phyloP scores from a whole-genome alignment of 2,329 filamentous ascomycete genomes.

The Botryotinia convoluta region DNA sequence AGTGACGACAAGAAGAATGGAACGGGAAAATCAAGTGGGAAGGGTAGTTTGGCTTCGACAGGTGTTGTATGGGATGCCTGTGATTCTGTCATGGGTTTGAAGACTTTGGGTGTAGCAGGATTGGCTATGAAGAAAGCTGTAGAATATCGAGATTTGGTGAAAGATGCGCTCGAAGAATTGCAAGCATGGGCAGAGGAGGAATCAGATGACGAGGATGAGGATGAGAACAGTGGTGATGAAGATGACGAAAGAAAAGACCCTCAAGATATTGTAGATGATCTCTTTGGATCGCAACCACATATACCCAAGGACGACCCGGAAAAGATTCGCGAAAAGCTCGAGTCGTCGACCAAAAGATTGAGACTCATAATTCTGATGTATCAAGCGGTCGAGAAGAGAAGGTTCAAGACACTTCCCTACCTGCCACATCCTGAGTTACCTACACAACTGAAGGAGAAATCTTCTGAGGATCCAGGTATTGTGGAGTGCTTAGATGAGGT shows the following conservation, averaged over 20 bases:
- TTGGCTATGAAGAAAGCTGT: constrained; percentile 70
- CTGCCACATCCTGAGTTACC: constrained; percentile 43
- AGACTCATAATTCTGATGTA: constrained; percentile 68
- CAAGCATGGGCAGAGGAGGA: constrained; percentile 83
- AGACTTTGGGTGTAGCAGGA: constrained; percentile 65
- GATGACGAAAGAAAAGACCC: constrained; percentile 41
- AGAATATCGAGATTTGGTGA: constrained; percentile 70
- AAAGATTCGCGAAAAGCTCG: constrained; percentile 62
- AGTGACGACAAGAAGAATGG: constrained; percentile 48
- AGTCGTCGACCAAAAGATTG: constrained; percentile 60
- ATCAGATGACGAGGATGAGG: constrained; percentile 55
- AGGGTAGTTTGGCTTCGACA: constrained; percentile 61
- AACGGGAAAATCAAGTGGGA: constrained; percentile 40
- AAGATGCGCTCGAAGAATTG: constrained; percentile 81
- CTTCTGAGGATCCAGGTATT: constrained; percentile 23
- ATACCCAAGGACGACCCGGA: constrained; percentile 65
- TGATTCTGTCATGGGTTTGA: constrained; percentile 65
- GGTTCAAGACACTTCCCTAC: constrained; percentile 58
- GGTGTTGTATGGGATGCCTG: constrained; percentile 83
- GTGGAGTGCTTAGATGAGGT: constrained; percentile 53
- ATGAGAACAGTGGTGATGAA: constrained; percentile 53
- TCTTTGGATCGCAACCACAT: constrained; percentile 60
- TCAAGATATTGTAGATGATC: constrained; percentile 62
- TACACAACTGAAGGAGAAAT: constrained; percentile 26
- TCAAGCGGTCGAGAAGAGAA: constrained; percentile 65